Evolutionary conservation across 345 rosid genomes (phyloP), one percentile per base, ranked within the genome.

Genomic region (Angophora floribunda): DNA sequence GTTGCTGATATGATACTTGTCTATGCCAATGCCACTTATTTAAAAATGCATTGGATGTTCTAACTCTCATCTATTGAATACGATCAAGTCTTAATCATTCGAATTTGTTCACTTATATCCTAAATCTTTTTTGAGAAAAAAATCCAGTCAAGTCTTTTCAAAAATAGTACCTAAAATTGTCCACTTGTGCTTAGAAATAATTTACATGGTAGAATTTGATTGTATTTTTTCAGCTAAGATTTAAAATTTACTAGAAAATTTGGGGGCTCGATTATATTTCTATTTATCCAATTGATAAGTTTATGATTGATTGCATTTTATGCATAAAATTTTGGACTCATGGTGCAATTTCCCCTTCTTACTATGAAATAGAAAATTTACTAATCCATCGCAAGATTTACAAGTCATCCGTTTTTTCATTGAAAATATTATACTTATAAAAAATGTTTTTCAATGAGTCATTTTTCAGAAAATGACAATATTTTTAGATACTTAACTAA

Each of bases 261-360:
- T 55, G 61, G 3, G 28, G 0, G 6, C 61, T 22, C 1, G 6
- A 55, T 28, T 6, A 13, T 30, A 63, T 4, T 32, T 63, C 32
- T 63, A n/a, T 63, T 63, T n/a, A 0, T 12, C 13, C 32, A 28
- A 61, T 61, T 28, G 16, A 61, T 26, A 61, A 61, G 1, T 61
- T 61, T 0, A 28, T 61, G 1, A n/a, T 63, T n/a, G 9, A n/a
- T 63, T 0, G 14, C 36, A 28, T 28, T 28, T 28, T 13, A n/a
- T 28, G 30, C 36, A n/a, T 13, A 63, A 1, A n/a, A 63, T n/a
- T 63, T 63, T n/a, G n/a, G 41, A 63, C n/a, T 13, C 7, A 5
- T 2, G 41, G 75, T 63, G 41, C 75, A 63, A 63, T n/a, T 14
- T 63, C 75, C 75, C 19, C 19, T 14, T 7, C 0, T n/a, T n/a